Percentiles rank a stretch among this genome's conserved stretches.
Conservation (phyloP, 352 stramenopile genomes). For the Peronospora tabacina region DNA sequence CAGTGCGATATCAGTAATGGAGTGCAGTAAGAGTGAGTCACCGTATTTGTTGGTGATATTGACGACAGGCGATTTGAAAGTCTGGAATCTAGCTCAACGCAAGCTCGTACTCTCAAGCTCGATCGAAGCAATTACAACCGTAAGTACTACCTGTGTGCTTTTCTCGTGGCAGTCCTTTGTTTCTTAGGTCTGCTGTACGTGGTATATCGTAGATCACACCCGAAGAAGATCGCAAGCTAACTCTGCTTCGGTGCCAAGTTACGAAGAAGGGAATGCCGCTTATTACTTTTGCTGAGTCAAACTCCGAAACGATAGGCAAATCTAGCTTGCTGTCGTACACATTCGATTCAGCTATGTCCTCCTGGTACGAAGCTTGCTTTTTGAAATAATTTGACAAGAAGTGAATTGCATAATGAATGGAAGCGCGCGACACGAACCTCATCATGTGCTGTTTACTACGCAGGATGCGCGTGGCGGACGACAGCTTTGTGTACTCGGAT, state of each 20-base stretch:
- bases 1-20: constrained; percentile 49
- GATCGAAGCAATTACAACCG: constrained; percentile 56
- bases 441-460: constrained; percentile 5
- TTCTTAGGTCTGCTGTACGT: constrained; percentile 4
- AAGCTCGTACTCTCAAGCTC: constrained; percentile 49
- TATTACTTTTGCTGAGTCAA: constrained; percentile 75
- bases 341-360: constrained; percentile 62
- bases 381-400: neutral
- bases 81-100: constrained; percentile 55
- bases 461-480: constrained; percentile 81
- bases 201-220: constrained; percentile 12
- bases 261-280: constrained; percentile 64
- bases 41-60: constrained; percentile 72
- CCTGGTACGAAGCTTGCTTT: constrained; percentile 46
- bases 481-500: constrained; percentile 82
- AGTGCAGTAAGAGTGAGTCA: constrained; percentile 57
- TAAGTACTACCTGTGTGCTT: constrained; percentile 14
- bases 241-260: constrained; percentile 63
- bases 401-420: neutral
- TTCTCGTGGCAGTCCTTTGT: neutral
- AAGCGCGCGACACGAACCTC: neutral
- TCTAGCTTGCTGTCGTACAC: constrained; percentile 73
- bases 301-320: constrained; percentile 34
- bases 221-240: constrained; percentile 39
- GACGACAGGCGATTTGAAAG: constrained; percentile 48